phyloP scores from a whole-genome alignment of 768 basidiomycete species.

The Termitomyces sp. region DNA sequence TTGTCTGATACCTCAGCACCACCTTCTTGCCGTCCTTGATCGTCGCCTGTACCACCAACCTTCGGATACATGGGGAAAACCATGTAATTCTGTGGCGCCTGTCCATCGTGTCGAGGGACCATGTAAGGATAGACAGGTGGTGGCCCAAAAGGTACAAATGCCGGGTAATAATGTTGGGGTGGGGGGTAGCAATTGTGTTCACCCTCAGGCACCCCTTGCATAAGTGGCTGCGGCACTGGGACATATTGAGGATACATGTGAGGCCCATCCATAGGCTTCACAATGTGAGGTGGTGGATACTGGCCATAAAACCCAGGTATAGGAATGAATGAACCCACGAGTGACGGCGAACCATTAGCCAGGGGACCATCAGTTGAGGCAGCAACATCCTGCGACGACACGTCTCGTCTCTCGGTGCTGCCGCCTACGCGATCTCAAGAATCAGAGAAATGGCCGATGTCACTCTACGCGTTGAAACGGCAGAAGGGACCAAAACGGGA shows the following conservation, averaged over 20 bases:
- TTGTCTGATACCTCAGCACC: slow-evolving; percentile 19
- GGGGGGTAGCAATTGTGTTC: slow-evolving; percentile 14
- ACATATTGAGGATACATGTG: slow-evolving; percentile 37
- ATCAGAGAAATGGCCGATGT: slow-evolving; percentile 33
- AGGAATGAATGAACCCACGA: slow-evolving; percentile 48
- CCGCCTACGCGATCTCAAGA: slow-evolving; percentile 53
- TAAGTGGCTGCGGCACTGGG: slow-evolving; percentile 13
- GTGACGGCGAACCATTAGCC: slow-evolving; percentile 35
- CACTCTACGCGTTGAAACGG: slow-evolving; percentile 18
- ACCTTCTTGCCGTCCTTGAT: slow-evolving; percentile 15
- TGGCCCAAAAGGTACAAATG: slow-evolving; percentile 16
- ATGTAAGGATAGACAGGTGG: slow-evolving; percentile 18
- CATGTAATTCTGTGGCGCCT: slow-evolving; percentile 18
- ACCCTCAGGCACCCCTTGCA: slow-evolving; percentile 14
- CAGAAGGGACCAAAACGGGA: slow-evolving; percentile 13
- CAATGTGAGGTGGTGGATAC: slow-evolving; percentile 40
- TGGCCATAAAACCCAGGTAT: slow-evolving; percentile 51
- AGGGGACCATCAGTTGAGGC: slow-evolving; percentile 36
- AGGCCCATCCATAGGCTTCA: slow-evolving; percentile 47
- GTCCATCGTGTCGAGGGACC: slow-evolving; percentile 24
- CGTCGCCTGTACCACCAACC: slow-evolving; percentile 11
- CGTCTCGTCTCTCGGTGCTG: slow-evolving; percentile 38
- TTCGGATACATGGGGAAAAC: slow-evolving; percentile 19
- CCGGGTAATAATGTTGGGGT: slow-evolving; percentile 17
- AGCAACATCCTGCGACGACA: slow-evolving; percentile 33